phyloP scores from a whole-genome alignment of 78 protist genomes.

The Dictyostelium intermedium region DNA sequence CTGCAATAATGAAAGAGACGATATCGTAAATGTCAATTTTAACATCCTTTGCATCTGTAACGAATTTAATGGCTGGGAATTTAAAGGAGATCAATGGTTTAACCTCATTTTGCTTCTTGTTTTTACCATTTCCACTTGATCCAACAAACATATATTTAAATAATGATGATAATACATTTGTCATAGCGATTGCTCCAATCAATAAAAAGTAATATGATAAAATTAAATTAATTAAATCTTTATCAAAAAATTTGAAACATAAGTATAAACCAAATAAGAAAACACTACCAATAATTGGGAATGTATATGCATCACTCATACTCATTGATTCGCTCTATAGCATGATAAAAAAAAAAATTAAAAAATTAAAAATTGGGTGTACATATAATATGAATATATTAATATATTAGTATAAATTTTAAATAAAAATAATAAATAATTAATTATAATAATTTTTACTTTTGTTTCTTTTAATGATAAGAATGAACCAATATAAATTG shows the following conservation, averaged over 20 bases:
- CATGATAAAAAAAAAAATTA: not conserved
- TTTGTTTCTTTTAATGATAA: conserved; percentile 73
- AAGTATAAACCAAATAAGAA: conserved; percentile 83
- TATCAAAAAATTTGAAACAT: conserved; percentile 78
- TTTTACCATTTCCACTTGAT: not conserved
- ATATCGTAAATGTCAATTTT: conserved; percentile 46
- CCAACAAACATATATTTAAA: not conserved
- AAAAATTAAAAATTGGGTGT: not conserved
- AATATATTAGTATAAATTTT: not conserved
- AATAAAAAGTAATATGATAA: conserved; percentile 77
- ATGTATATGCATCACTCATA: conserved; percentile 84
- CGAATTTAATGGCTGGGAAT: conserved; percentile 11
- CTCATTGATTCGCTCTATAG: conserved; percentile 74
- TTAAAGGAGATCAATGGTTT: conserved; percentile 5
- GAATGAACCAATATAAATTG: conserved; percentile 81
- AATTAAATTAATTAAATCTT: conserved; percentile 69
- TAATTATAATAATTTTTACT: conserved; percentile 4
- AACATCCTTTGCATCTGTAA: not conserved
- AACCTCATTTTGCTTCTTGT: not conserved
- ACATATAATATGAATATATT: not conserved
- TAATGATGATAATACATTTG: not conserved
- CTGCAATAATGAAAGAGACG: not conserved
- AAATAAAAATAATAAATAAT: not conserved
- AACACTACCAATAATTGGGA: conserved; percentile 87
- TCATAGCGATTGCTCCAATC: conserved; percentile 73